These are phyloP conservation scores for Fallopia convolvulus DNA, from an alignment of 148 eudicot species.

Conservation along the genomic window DNA sequence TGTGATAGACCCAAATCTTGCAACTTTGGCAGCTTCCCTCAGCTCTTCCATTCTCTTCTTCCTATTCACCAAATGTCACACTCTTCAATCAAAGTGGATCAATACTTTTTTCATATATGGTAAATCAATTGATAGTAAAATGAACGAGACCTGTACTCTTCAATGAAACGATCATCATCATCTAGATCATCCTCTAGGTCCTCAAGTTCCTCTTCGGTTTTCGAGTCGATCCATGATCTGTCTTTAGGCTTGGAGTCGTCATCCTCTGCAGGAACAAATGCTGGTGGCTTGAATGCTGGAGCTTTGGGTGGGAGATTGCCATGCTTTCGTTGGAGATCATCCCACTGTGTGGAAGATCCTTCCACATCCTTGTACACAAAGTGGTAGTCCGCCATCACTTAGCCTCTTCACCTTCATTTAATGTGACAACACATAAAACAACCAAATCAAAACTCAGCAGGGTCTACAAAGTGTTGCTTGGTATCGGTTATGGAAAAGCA, in stretches of 20 bases:
- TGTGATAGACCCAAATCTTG: conserved; percentile 65
- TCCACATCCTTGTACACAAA: conserved; percentile 83
- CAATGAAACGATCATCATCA: conserved; percentile 80
- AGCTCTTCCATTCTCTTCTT: conserved; percentile 82
- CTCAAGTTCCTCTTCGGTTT: conserved; percentile 72
- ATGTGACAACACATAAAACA: background rate
- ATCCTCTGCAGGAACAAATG: conserved; percentile 63
- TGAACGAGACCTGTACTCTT: conserved; percentile 57
- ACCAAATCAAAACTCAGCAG: too few relatives aligned
- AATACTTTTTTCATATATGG: background rate
- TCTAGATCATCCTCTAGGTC: conserved; percentile 91
- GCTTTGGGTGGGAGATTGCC: conserved; percentile 74
- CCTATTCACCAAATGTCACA: conserved; percentile 28
- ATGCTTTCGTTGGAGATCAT: conserved; percentile 73
- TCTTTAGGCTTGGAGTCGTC: conserved; percentile 57
- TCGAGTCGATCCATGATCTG: conserved; percentile 62
- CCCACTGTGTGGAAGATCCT: conserved; percentile 90
- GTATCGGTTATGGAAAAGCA: too few relatives aligned
- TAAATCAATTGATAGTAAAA: background rate
- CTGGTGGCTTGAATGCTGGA: conserved; percentile 58
- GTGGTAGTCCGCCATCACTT: conserved; percentile 57
- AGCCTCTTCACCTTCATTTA: background rate
- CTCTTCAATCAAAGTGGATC: background rate
- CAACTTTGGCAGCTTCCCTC: conserved; percentile 60
- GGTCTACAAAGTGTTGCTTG: too few relatives aligned